phyloP scores from a whole-genome alignment of 176 grass and related monocot species.

The Cenchrus americanus region DNA sequence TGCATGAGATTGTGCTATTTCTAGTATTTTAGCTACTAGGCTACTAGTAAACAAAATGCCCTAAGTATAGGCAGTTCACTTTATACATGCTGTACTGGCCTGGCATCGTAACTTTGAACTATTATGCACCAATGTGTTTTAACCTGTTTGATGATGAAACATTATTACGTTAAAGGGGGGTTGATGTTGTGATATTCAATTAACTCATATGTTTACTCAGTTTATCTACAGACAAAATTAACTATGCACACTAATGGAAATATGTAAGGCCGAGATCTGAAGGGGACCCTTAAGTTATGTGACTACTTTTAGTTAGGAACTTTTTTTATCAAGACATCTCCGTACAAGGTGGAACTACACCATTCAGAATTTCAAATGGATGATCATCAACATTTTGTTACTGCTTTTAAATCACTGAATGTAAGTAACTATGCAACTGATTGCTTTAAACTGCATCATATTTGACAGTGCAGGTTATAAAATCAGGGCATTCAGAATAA shows the following conservation, averaged over 20 bases:
- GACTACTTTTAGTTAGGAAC: conserved; percentile 1
- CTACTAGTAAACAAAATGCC: not conserved
- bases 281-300: not conserved
- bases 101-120: conserved; percentile 4
- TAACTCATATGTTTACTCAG: not conserved
- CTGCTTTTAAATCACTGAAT: not conserved
- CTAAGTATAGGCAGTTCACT: not conserved
- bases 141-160: not conserved
- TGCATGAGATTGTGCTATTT: not conserved
- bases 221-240: not conserved
- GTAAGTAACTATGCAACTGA: not conserved
- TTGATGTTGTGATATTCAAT: not conserved
- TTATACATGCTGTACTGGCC: not conserved
- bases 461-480: not conserved
- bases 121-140: not conserved
- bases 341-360: not conserved
- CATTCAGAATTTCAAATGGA: conserved; percentile 7
- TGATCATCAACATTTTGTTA: not conserved
- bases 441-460: not conserved
- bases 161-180: not conserved
- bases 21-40: not conserved
- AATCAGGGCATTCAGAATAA: not conserved
- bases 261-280: not conserved
- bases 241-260: not conserved
- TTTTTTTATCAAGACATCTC: not conserved